These are phyloP conservation scores for Eleusine coracana DNA, from an alignment of 176 grass and related monocot genomes.

Conservation along the genomic window DNA sequence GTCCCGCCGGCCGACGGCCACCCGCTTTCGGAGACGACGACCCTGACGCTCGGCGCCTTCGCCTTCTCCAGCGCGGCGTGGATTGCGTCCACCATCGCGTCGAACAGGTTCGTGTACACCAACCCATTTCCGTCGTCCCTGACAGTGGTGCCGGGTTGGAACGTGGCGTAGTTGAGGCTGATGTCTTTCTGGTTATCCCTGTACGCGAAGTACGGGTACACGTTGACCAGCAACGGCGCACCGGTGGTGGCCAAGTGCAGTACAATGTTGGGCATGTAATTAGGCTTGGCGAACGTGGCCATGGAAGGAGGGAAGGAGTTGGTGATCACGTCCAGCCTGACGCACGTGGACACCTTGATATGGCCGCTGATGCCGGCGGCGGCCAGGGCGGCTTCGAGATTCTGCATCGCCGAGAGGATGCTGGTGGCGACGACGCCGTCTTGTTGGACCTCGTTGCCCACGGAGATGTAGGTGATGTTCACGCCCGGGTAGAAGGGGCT, in stretches of 20 bases:
- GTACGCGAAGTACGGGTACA: conserved; percentile 74
- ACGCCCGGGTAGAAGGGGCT: conserved; percentile 40
- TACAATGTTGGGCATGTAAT: conserved; percentile 35
- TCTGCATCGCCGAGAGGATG: conserved; percentile 69
- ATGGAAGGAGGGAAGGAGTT: conserved; percentile 55
- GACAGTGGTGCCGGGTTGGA: conserved; percentile 50
- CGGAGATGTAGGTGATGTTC: conserved; percentile 63
- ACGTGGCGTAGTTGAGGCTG: conserved; percentile 43
- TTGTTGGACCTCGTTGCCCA: conserved; percentile 61
- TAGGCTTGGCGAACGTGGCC: conserved; percentile 36
- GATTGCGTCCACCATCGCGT: conserved; percentile 59
- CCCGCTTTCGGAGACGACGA: conserved; percentile 65
- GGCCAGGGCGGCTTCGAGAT: conserved; percentile 45
- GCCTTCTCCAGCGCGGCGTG: conserved; percentile 64
- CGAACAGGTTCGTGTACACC: conserved; percentile 58
- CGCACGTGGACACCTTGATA: conserved; percentile 64
- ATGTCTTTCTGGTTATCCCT: conserved; percentile 31
- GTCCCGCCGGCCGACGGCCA: conserved; percentile 69
- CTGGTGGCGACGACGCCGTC: conserved; percentile 20
- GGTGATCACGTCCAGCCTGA: conserved; percentile 41
- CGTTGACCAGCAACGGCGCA: conserved; percentile 61
- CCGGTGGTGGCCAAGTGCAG: conserved; percentile 39
- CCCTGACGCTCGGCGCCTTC: conserved; percentile 6
- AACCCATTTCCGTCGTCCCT: conserved; percentile 36
- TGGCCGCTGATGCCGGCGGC: not conserved